Conservation (phyloP, 1,284 basidiomycete species). For the Sanghuangporus weigelae region DNA sequence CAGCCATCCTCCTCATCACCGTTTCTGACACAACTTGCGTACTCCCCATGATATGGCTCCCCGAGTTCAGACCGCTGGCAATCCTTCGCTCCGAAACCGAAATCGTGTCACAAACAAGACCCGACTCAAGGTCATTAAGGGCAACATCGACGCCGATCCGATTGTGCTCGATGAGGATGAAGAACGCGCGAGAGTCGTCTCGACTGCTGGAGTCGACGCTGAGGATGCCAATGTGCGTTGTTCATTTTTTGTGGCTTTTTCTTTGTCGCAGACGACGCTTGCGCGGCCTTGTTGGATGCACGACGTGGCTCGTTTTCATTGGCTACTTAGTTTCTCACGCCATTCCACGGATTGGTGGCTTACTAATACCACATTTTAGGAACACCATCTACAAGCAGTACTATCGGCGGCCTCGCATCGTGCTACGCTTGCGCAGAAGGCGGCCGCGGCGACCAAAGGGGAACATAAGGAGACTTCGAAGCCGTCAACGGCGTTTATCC, state of each 20-base stretch:
- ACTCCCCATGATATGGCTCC: slow-evolving; percentile 63
- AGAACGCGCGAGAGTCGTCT: slow-evolving; percentile 64
- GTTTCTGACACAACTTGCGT: not conserved
- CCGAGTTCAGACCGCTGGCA: slow-evolving; percentile 66
- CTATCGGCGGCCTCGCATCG: slow-evolving; percentile 68
- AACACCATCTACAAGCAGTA: slow-evolving; percentile 89
- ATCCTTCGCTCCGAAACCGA: slow-evolving; percentile 73
- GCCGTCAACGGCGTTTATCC: slow-evolving; percentile 72
- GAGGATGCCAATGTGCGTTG: slow-evolving; percentile 83
- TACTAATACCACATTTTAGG: slow-evolving; percentile 60
- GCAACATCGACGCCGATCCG: slow-evolving; percentile 76
- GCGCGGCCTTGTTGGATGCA: slow-evolving; percentile 36
- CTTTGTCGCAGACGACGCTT: slow-evolving; percentile 27
- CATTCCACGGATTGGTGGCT: slow-evolving; percentile 53
- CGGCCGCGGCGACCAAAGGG: slow-evolving; percentile 31
- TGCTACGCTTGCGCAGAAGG: slow-evolving; percentile 36
- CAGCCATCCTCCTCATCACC: slow-evolving; percentile 4
- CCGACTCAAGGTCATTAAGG: slow-evolving; percentile 76
- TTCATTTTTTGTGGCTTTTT: slow-evolving; percentile 28
- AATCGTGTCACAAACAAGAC: slow-evolving; percentile 90
- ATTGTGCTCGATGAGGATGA: slow-evolving; percentile 80
- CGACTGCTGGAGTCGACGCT: slow-evolving; percentile 71
- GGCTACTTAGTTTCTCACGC: slow-evolving; percentile 39
- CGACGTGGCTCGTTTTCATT: slow-evolving; percentile 44
- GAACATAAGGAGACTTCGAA: slow-evolving; percentile 31